Evolutionary conservation across 1,139 yeast genomes (phyloP).

Genomic region (Scheffersomyces segobiensis): DNA sequence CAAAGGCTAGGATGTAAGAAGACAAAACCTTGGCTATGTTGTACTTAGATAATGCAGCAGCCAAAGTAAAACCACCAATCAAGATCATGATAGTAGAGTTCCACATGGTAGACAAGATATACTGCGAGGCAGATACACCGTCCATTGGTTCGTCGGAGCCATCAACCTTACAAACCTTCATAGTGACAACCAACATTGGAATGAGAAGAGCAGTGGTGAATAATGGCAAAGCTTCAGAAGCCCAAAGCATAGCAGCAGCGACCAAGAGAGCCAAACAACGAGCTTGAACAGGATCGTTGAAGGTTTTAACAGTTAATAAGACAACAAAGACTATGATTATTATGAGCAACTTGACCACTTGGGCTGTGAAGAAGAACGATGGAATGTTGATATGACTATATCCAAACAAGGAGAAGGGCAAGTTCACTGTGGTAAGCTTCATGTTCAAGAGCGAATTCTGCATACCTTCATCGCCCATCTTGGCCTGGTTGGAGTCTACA

Average conservation of each 20-base stretch:
- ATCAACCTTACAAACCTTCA: slow-evolving; percentile 65
- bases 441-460: slow-evolving; percentile 24
- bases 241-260: slow-evolving; percentile 85
- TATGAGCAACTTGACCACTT: slow-evolving; percentile 44
- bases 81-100: slow-evolving; percentile 86
- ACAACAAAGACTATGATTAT: slow-evolving; percentile 48
- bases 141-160: slow-evolving; percentile 52
- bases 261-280: slow-evolving; percentile 83
- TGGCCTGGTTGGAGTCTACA: slow-evolving; percentile 24
- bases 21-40: slow-evolving; percentile 85
- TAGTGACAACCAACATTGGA: slow-evolving; percentile 74
- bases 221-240: slow-evolving; percentile 87
- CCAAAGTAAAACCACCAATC: slow-evolving; percentile 90
- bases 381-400: slow-evolving; percentile 24
- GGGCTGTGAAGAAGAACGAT: slow-evolving; percentile 31
- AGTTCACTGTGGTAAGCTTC: slow-evolving; percentile 18
- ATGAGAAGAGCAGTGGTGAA: slow-evolving; percentile 81
- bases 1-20: slow-evolving; percentile 73
- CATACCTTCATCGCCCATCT: slow-evolving; percentile 35
- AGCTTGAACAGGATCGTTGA: slow-evolving; percentile 64
- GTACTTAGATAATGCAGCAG: slow-evolving; percentile 90
- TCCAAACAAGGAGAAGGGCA: slow-evolving; percentile 22
- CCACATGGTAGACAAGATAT: slow-evolving; percentile 88
- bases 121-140: slow-evolving; percentile 71
- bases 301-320: slow-evolving; percentile 56